Percentiles rank a stretch among this genome's conserved stretches.
These are phyloP conservation scores for Didymellaceae sp. DNA, from an alignment of 2,329 filamentous ascomycete genomes.

Conservation along the genomic window DNA sequence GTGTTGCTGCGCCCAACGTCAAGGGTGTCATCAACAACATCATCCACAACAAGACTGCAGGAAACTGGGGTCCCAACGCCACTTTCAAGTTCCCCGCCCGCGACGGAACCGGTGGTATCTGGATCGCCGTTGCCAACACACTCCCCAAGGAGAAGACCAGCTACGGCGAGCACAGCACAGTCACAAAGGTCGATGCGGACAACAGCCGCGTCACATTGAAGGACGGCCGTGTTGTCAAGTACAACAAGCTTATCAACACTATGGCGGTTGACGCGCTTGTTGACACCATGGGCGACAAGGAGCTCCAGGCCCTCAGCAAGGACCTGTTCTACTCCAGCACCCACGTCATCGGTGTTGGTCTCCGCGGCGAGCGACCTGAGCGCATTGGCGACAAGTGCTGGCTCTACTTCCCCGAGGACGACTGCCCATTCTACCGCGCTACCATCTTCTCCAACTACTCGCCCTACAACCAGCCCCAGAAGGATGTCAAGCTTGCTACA, in stretches of 20 bases:
- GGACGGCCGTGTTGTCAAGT: conserved; percentile 87
- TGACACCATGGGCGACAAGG: conserved; percentile 84
- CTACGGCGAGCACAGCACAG: conserved; percentile 83
- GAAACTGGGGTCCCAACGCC: conserved; percentile 97
- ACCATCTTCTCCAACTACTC: conserved; percentile 99
- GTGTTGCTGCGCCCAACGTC: conserved; percentile 94
- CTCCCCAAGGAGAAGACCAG: conserved; percentile 89
- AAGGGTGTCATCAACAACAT: conserved; percentile 94
- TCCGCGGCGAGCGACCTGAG: conserved; percentile 89
- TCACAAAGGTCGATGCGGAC: conserved; percentile 84
- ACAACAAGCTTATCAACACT: conserved; percentile 91
- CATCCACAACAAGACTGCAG: conserved; percentile 92
- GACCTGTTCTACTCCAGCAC: conserved; percentile 96
- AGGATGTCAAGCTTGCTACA: conserved; percentile 83
- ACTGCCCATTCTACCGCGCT: conserved; percentile 98
- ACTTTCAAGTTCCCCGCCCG: conserved; percentile 98
- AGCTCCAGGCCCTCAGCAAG: conserved; percentile 83
- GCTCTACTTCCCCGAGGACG: conserved; percentile 98
- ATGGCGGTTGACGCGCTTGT: conserved; percentile 93
- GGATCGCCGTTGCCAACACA: conserved; percentile 95
- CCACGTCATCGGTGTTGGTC: conserved; percentile 94
- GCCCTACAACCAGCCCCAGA: conserved; percentile 91
- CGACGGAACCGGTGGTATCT: conserved; percentile 97
- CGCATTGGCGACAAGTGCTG: conserved; percentile 99
- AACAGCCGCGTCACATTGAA: conserved; percentile 82